Conservation (phyloP, 805 yeast species). For the Grigorovia humatica region DNA sequence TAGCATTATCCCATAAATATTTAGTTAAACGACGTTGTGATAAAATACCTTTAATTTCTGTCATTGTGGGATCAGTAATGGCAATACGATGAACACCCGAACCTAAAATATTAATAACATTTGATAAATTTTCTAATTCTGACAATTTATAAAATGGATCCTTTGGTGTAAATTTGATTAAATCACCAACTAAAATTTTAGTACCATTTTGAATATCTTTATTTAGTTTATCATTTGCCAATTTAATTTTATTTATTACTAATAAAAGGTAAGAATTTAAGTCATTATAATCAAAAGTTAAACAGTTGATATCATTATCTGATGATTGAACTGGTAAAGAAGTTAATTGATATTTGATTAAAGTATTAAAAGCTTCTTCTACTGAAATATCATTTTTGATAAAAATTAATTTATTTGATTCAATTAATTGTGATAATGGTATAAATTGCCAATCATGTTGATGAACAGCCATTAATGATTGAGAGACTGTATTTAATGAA, state of each 20-base stretch:
- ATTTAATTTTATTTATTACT: conserved; percentile 60
- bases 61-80: conserved; percentile 44
- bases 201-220: conserved; percentile 68
- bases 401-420: conserved; percentile 60
- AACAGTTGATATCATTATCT: conserved; percentile 46
- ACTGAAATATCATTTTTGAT: conserved; percentile 60
- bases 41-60: conserved; percentile 64
- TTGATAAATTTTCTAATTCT: conserved; percentile 54
- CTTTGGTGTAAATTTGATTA: conserved; percentile 71
- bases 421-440: conserved; percentile 60
- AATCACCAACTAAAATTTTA: conserved; percentile 81
- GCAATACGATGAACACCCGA: conserved; percentile 92
- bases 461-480: conserved; percentile 27
- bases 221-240: conserved; percentile 22
- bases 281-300: conserved; percentile 86
- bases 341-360: conserved; percentile 62
- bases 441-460: conserved; percentile 57
- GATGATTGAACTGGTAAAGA: conserved; percentile 62
- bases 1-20: conserved; percentile 85
- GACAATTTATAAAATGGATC: conserved; percentile 76
- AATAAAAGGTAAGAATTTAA: conserved; percentile 74
- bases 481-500: conserved; percentile 6
- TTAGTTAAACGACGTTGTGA: conserved; percentile 82
- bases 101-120: conserved; percentile 77
- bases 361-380: conserved; percentile 76